A percentile compares a stretch with the other conserved stretches of the same genome.
phyloP scores from a whole-genome alignment of 176 grass and related monocot genomes.

The Triticum monococcum region DNA sequence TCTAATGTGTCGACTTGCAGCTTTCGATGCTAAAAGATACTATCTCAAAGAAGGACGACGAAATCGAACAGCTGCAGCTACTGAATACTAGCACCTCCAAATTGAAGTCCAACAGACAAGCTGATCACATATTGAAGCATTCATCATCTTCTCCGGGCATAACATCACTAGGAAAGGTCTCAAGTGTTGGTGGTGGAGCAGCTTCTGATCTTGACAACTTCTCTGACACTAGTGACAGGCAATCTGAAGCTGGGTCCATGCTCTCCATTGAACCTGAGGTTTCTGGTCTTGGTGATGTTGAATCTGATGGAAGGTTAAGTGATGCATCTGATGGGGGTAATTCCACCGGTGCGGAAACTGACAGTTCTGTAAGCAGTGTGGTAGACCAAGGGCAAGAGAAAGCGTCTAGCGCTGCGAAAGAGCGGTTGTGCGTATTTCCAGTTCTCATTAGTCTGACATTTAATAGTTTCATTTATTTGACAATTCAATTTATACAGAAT shows the following conservation, averaged over 20 bases:
- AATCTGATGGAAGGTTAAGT: constrained; percentile 75
- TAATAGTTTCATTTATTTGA: constrained; percentile 19
- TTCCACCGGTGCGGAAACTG: constrained; percentile 59
- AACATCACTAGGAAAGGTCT: constrained; percentile 51
- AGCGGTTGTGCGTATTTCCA: constrained; percentile 57
- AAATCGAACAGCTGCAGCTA: constrained; percentile 66
- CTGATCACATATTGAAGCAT: constrained; percentile 55
- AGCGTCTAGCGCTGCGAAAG: constrained; percentile 46
- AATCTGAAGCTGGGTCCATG: constrained; percentile 68
- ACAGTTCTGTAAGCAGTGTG: constrained; percentile 48
- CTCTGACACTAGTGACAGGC: constrained; percentile 63
- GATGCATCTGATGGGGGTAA: constrained; percentile 72
- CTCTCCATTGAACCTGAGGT: constrained; percentile 51
- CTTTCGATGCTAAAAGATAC: constrained; percentile 71
- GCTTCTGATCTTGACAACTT: constrained; percentile 55
- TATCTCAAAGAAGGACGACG: constrained; percentile 80
- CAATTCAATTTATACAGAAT: not conserved
- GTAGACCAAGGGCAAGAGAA: constrained; percentile 59
- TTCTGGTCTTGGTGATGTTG: constrained; percentile 51
- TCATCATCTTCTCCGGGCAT: constrained; percentile 72
- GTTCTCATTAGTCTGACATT: not conserved
- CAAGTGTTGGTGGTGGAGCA: constrained; percentile 36
- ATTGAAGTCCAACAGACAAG: constrained; percentile 32
- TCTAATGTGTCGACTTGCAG: constrained; percentile 38
- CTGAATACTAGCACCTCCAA: constrained; percentile 40